phyloP scores from a whole-genome alignment of 2,329 filamentous ascomycete species.

The Trichoderma citrinoviride region DNA sequence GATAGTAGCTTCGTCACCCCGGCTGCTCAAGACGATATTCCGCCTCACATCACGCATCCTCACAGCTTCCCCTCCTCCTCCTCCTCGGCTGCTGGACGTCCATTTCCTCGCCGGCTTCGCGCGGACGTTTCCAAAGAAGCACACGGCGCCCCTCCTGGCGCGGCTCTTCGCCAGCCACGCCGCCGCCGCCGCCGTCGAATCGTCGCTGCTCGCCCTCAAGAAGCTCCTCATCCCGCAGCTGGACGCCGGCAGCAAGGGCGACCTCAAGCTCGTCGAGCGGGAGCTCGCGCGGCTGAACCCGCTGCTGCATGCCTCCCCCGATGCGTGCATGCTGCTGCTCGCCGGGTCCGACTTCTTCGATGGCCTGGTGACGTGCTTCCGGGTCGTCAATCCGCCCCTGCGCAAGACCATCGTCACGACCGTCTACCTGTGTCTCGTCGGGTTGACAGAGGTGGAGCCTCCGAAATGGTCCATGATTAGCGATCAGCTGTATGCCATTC shows the following conservation, averaged over 20 bases:
- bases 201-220: constrained; percentile 59
- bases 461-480: constrained; percentile 72
- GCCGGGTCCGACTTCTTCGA: constrained; percentile 88
- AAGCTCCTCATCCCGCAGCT: constrained; percentile 59
- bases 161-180: constrained; percentile 53
- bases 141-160: constrained; percentile 50
- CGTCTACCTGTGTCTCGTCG: constrained; percentile 70
- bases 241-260: constrained; percentile 57
- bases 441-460: constrained; percentile 63
- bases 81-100: constrained; percentile 58
- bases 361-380: constrained; percentile 64
- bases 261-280: constrained; percentile 54
- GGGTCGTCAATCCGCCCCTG: constrained; percentile 60
- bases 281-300: constrained; percentile 59
- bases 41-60: constrained; percentile 47
- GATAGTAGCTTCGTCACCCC: constrained; percentile 27
- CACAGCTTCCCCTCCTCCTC: constrained; percentile 51
- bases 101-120: constrained; percentile 67
- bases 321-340: constrained; percentile 62
- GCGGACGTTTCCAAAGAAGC: constrained; percentile 63
- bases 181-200: constrained; percentile 47
- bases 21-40: constrained; percentile 63
- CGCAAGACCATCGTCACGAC: constrained; percentile 69
- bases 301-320: constrained; percentile 60
- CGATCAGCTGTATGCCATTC: constrained; percentile 81